Evolutionary conservation across 176 grass and related monocot species (phyloP).

Genomic region (Raddia distichophylla): DNA sequence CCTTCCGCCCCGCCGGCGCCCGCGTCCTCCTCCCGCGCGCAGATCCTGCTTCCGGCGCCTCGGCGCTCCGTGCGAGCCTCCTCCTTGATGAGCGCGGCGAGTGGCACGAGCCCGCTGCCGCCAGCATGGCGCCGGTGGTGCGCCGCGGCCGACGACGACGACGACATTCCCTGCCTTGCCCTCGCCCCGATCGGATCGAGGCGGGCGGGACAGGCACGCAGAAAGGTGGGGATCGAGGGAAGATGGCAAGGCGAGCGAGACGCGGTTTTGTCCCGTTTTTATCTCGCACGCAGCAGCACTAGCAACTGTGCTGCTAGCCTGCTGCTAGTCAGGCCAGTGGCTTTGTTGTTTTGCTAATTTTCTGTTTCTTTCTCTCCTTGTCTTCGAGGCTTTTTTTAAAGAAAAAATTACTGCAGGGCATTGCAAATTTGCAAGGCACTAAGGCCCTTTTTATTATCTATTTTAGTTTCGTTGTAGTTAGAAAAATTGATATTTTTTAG

Average conservation of each 20-base stretch:
- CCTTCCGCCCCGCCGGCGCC: neutral
- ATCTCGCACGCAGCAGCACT: neutral
- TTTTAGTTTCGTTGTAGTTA: no score
- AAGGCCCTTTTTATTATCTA: no score
- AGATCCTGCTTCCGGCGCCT: conserved; percentile 37
- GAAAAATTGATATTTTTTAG: no score
- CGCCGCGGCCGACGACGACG: conserved; percentile 9
- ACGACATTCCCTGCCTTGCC: conserved; percentile 40
- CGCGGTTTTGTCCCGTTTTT: conserved; percentile 42
- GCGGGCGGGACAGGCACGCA: conserved; percentile 2
- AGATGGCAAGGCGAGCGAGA: neutral
- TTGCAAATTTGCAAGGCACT: no score
- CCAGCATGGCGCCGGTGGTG: conserved; percentile 25
- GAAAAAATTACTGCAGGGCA: no score
- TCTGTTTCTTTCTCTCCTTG: neutral
- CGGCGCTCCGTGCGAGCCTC: conserved; percentile 54
- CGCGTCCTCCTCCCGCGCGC: conserved; percentile 35
- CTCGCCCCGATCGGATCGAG: conserved; percentile 54
- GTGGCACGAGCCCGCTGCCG: conserved; percentile 57
- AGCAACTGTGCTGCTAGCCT: neutral
- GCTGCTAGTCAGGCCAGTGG: neutral
- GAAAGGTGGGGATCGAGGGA: neutral
- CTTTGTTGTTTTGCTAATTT: neutral
- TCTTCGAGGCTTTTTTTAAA: neutral
- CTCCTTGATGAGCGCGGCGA: conserved; percentile 78